Conservation (phyloP, 2,329 filamentous ascomycete species). For the Paracorniculantispora psalliotae region DNA sequence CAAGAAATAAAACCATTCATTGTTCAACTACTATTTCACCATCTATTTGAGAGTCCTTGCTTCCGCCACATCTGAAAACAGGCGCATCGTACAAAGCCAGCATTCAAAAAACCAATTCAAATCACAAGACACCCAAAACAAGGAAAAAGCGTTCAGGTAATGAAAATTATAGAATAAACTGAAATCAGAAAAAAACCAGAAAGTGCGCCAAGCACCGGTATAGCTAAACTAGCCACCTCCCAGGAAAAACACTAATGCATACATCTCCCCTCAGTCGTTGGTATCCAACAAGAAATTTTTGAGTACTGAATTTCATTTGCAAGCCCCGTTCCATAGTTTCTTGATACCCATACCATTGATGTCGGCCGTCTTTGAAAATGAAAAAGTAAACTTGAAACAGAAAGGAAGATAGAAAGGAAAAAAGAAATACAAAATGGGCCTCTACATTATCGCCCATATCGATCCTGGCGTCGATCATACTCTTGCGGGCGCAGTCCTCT, state of each 20-base stretch:
- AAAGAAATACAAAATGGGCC: neutral
- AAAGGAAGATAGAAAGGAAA: neutral
- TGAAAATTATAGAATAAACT: neutral
- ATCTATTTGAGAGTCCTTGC: no score
- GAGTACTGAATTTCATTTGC: neutral
- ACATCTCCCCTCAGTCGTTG: neutral
- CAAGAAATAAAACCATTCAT: no score
- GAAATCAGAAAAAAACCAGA: neutral
- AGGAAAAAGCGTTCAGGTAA: neutral
- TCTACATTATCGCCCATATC: slow-evolving; percentile 36
- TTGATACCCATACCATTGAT: neutral
- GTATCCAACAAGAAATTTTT: slow-evolving; percentile 5
- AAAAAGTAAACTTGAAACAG: neutral
- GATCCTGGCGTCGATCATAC: slow-evolving; percentile 40
- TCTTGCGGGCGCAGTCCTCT: slow-evolving; percentile 42
- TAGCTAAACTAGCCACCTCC: neutral
- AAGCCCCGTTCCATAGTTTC: neutral
- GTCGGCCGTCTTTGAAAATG: neutral
- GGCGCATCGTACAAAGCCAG: no score
- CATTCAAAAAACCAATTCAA: no score
- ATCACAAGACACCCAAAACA: no score
- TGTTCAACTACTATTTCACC: no score
- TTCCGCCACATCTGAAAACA: no score
- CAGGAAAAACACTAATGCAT: neutral
- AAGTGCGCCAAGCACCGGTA: slow-evolving; percentile 1